A percentile compares a stretch with the other conserved stretches of the same genome.
Evolutionary conservation across 306 rosid species (phyloP).

Genomic region (Gastrolobium bilobum): DNA sequence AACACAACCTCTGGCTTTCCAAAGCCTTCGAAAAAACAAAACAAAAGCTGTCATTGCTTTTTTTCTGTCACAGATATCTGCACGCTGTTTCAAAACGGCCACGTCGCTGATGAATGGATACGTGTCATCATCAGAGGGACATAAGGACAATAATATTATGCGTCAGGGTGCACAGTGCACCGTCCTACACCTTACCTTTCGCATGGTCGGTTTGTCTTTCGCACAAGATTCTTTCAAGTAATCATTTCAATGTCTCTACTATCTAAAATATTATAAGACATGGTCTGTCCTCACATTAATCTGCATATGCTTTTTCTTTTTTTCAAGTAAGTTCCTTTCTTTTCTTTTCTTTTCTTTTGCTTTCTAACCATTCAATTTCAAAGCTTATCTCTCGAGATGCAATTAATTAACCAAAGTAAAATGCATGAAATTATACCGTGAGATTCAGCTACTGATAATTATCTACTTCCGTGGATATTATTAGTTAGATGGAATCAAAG

Average conservation of each 20-base stretch:
- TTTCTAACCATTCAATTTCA: not conserved
- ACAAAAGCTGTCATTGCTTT: constrained; percentile 32
- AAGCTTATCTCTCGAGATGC: not conserved
- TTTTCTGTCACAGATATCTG: constrained; percentile 12
- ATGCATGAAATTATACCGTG: constrained; percentile 8
- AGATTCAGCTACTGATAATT: not conserved
- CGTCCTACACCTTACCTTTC: not conserved
- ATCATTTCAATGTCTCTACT: not conserved
- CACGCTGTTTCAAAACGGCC: not conserved
- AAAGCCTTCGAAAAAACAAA: constrained; percentile 45
- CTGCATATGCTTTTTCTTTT: not conserved
- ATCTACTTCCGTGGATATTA: not conserved
- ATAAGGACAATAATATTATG: not conserved
- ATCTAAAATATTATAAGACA: too few relatives aligned
- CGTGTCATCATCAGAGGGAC: constrained; percentile 5
- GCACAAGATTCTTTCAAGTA: not conserved
- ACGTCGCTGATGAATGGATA: not conserved
- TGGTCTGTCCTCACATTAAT: not conserved
- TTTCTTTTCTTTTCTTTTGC: not conserved
- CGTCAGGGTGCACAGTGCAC: constrained; percentile 1
- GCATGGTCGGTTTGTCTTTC: constrained; percentile 21
- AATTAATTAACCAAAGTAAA: not conserved
- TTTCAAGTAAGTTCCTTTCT: too few relatives aligned
- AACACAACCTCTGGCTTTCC: constrained; percentile 5
- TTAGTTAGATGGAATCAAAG: not conserved